Conservation (phyloP, 441 rosid species). For the Aquilaria agallochum region DNA sequence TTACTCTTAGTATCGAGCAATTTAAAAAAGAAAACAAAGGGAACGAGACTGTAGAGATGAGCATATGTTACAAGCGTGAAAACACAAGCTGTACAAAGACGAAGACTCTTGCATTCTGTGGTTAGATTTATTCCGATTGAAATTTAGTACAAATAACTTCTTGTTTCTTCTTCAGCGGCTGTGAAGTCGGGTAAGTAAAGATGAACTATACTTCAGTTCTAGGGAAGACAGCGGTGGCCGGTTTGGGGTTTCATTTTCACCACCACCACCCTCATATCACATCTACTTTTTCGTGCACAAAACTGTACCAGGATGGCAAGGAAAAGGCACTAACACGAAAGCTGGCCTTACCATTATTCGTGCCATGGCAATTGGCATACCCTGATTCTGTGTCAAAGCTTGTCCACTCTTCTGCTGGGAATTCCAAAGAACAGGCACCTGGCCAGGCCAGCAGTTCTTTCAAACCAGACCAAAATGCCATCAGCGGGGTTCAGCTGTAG, state of each 20-base stretch:
- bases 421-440: slow-evolving; percentile 3
- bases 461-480: slow-evolving; percentile 1
- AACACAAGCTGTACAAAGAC: no score
- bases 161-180: no score
- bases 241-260: slow-evolving; percentile 26
- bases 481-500: slow-evolving; percentile 1
- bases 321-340: slow-evolving; percentile 1
- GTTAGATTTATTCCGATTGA: no score
- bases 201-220: no score
- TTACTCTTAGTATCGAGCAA: no score
- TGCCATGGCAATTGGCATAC: neutral
- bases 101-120: no score
- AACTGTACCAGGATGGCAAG: slow-evolving; percentile 10
- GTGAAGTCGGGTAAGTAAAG: no score
- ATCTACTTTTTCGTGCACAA: slow-evolving; percentile 33
- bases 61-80: no score
- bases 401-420: neutral
- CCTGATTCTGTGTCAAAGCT: no score
- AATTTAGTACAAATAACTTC: no score
- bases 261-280: slow-evolving; percentile 23
- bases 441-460: slow-evolving; percentile 11
- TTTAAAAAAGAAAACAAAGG: no score
- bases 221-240: slow-evolving; percentile 18
- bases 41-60: no score
- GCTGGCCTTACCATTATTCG: slow-evolving; percentile 2